These are phyloP conservation scores for Dioscorea alata DNA, from an alignment of 106 monocot genomes.

Conservation along the genomic window DNA sequence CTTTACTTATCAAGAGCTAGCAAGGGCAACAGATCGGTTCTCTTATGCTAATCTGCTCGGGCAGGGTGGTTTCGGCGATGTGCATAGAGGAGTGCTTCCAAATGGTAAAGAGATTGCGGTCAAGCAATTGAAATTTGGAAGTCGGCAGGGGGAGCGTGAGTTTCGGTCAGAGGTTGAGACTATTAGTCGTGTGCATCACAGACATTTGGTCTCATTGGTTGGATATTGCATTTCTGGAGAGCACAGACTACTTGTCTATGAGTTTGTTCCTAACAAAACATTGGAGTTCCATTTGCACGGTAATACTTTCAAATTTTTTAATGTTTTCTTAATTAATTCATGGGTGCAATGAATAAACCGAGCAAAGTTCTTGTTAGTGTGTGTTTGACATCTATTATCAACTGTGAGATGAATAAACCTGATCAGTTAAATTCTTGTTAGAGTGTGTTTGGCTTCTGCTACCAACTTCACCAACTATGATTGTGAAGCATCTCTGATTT, in stretches of 20 bases:
- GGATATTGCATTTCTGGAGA: slow-evolving; percentile 41
- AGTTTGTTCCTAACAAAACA: slow-evolving; percentile 44
- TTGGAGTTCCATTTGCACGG: slow-evolving; percentile 54
- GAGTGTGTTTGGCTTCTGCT: too few species aligned
- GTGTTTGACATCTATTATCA: too few species aligned
- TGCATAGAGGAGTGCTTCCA: slow-evolving; percentile 35
- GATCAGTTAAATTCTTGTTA: too few species aligned
- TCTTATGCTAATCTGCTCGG: slow-evolving; percentile 39
- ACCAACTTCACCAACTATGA: too few species aligned
- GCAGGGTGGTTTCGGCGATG: slow-evolving; percentile 42
- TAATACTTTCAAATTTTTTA: slow-evolving; percentile 4
- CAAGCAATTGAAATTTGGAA: slow-evolving; percentile 41
- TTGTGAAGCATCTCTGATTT: neutral
- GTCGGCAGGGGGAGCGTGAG: slow-evolving; percentile 54
- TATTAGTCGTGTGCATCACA: slow-evolving; percentile 51
- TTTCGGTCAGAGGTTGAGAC: slow-evolving; percentile 56
- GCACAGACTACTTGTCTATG: slow-evolving; percentile 42
- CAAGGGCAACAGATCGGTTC: slow-evolving; percentile 31
- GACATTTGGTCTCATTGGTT: slow-evolving; percentile 42
- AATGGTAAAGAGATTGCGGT: slow-evolving; percentile 44
- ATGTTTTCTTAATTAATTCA: too few species aligned
- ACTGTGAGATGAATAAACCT: too few species aligned
- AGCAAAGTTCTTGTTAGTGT: too few species aligned
- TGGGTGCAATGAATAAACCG: too few species aligned
- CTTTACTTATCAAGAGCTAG: slow-evolving; percentile 29